Evolutionary conservation across 2,329 filamentous ascomycete species (phyloP).

Genomic region (Phaeophleospora eucalypticola): DNA sequence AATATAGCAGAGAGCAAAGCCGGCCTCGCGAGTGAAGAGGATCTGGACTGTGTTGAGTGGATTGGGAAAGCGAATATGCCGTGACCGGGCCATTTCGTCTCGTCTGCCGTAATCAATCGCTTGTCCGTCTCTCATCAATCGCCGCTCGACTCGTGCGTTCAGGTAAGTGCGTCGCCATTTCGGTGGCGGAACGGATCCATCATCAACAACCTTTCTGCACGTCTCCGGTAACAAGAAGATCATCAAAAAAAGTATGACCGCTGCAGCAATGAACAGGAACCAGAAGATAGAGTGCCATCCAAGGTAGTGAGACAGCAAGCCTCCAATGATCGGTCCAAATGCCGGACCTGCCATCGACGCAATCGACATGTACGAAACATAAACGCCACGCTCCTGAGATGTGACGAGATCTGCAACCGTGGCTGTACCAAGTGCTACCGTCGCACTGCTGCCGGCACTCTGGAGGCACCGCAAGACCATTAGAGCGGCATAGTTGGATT

Average conservation of each 20-base stretch:
- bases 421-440: conserved; percentile 21
- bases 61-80: conserved; percentile 35
- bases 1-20: background rate
- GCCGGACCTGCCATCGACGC: conserved; percentile 24
- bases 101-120: background rate
- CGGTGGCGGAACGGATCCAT: conserved; percentile 28
- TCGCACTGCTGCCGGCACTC: conserved; percentile 2
- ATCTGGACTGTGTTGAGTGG: conserved; percentile 37
- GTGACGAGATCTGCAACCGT: conserved; percentile 35
- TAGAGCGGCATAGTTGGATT: conserved; percentile 37
- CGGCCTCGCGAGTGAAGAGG: conserved; percentile 32
- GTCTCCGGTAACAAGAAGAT: conserved; percentile 35
- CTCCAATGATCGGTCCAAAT: conserved; percentile 34
- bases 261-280: conserved; percentile 39
- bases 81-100: background rate
- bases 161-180: background rate
- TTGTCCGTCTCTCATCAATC: background rate
- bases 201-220: conserved; percentile 37
- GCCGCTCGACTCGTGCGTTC: background rate
- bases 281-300: conserved; percentile 37
- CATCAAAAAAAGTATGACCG: conserved; percentile 25
- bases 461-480: conserved; percentile 43
- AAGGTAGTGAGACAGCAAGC: conserved; percentile 30
- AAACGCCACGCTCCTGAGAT: conserved; percentile 29
- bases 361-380: conserved; percentile 34